These are phyloP conservation scores for Flagelloscypha sp. DNA, from an alignment of 768 basidiomycete species.

Conservation along the genomic window DNA sequence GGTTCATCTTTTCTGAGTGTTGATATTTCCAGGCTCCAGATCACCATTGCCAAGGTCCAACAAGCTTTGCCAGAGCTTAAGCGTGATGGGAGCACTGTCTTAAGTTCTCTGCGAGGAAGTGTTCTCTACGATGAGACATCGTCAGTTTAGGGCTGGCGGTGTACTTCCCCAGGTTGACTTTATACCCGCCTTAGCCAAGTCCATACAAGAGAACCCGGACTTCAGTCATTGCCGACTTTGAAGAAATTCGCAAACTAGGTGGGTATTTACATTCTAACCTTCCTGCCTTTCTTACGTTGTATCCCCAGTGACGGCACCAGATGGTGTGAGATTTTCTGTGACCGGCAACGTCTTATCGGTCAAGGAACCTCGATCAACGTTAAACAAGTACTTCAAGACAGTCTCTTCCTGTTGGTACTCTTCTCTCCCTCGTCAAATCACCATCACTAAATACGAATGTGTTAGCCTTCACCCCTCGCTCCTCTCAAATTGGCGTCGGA, in stretches of 20 bases:
- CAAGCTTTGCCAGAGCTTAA: conserved; percentile 89
- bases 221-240: conserved; percentile 65
- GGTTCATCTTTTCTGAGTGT: conserved; percentile 4
- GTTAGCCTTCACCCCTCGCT: conserved; percentile 44
- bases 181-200: conserved; percentile 62
- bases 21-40: conserved; percentile 50
- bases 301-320: conserved; percentile 67
- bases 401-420: conserved; percentile 45
- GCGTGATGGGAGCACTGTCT: conserved; percentile 76
- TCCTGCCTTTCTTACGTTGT: not conserved
- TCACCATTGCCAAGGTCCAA: conserved; percentile 79
- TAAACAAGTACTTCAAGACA: conserved; percentile 61
- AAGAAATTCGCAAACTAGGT: conserved; percentile 65
- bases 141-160: conserved; percentile 55
- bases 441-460: no score
- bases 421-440: no score
- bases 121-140: conserved; percentile 62
- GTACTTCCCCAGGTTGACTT: conserved; percentile 74
- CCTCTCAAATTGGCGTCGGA: conserved; percentile 60
- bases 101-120: conserved; percentile 61
- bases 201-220: conserved; percentile 66
- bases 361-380: conserved; percentile 61
- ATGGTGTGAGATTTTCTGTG: conserved; percentile 80
- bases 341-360: conserved; percentile 77
- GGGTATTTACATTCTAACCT: conserved; percentile 20